Evolutionary conservation across 345 rosid genomes (phyloP).

Genomic region (Pistacia vera): DNA sequence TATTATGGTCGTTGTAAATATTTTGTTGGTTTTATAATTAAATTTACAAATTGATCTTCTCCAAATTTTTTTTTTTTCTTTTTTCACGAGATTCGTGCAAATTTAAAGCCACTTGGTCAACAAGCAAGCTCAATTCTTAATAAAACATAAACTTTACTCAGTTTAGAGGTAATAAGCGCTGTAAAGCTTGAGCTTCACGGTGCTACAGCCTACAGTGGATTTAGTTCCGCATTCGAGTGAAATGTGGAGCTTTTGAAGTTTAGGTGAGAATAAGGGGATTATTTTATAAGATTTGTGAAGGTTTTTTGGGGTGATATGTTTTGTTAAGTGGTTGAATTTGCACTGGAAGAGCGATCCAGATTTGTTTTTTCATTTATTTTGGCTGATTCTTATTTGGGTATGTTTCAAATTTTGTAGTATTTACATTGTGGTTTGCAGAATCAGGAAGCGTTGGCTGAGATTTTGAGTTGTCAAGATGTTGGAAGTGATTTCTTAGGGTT

Average conservation of each 20-base stretch:
- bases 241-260: conserved; percentile 3
- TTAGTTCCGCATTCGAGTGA: conserved; percentile 8
- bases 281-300: not conserved
- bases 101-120: not conserved
- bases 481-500: too few species aligned
- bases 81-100: conserved; percentile 45
- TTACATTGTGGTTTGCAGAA: not conserved
- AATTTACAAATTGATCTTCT: not conserved
- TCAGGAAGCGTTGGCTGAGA: not conserved
- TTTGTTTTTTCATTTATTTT: not conserved
- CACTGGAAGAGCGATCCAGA: conserved; percentile 8
- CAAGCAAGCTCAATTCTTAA: conserved; percentile 9
- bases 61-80: conserved; percentile 18
- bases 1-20: too few species aligned
- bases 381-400: conserved; percentile 32
- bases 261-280: not conserved
- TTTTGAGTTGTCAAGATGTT: too few species aligned
- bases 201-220: conserved; percentile 43
- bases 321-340: not conserved
- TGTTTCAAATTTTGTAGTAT: conserved; percentile 13
- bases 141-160: not conserved
- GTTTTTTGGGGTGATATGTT: not conserved
- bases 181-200: conserved; percentile 34
- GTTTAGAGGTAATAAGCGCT: not conserved
- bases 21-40: not conserved